phyloP scores from a whole-genome alignment of 768 basidiomycete genomes.

The Leccinum incarnatum region DNA sequence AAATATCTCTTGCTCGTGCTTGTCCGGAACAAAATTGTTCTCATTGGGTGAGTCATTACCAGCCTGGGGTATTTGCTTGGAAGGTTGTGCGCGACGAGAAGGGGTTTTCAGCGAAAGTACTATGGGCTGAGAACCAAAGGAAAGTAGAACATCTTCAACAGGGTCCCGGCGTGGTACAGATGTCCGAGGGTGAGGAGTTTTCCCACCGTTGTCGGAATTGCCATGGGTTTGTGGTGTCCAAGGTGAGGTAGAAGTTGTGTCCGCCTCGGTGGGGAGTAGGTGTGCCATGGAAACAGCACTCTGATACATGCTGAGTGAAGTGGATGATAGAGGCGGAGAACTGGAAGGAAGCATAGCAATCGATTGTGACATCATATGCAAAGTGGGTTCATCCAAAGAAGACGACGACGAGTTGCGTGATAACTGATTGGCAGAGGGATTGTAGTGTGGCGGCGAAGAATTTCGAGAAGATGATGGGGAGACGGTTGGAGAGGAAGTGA shows the following conservation, averaged over 20 bases:
- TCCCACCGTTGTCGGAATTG: not conserved
- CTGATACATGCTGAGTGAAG: conserved; percentile 71
- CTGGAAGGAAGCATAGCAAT: conserved; percentile 57
- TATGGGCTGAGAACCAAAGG: conserved; percentile 63
- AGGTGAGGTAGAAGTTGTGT: not conserved
- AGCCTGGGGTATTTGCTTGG: conserved; percentile 2
- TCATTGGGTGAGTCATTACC: conserved; percentile 4
- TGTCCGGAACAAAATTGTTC: conserved; percentile 7
- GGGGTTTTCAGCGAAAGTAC: conserved; percentile 53
- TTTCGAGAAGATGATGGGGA: not conserved
- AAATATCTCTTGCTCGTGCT: conserved; percentile 31
- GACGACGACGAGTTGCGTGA: conserved; percentile 56
- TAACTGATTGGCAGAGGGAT: conserved; percentile 6
- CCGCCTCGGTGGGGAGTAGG: not conserved
- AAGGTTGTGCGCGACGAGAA: conserved; percentile 20
- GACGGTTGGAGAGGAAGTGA: conserved; percentile 14
- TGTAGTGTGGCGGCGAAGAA: conserved; percentile 7
- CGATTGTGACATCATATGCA: conserved; percentile 73
- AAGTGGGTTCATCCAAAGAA: conserved; percentile 63
- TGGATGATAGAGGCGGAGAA: conserved; percentile 45
- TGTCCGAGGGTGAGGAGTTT: conserved; percentile 5
- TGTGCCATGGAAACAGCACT: conserved; percentile 55
- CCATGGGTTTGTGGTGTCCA: not conserved
- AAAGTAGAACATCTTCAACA: conserved; percentile 50
- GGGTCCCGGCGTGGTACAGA: conserved; percentile 8